Evolutionary conservation across 140 eudicot genomes (phyloP), one percentile per base, ranked within the genome.

Genomic region (Cichorium intybus): DNA sequence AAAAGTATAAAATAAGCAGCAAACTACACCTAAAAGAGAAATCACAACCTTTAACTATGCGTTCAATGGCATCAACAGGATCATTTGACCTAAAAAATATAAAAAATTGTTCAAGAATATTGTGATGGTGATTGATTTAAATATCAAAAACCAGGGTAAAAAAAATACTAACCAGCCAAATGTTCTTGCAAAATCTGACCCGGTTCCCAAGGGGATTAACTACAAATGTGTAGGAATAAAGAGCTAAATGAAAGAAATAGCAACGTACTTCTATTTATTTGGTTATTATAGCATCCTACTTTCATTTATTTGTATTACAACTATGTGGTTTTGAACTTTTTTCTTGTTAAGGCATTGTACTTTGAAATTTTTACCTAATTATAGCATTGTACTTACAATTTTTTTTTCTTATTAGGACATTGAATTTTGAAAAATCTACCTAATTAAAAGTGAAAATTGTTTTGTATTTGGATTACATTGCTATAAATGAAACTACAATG

Each of bases 171-270:
- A 92, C 99, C 96, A 92, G 75, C 92, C 90, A 75, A 85, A 77
- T 10, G 96, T 92, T 65, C 99, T 81, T 70, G 96, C 99, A 76
- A 92, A 92, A 78, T 88, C 99, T 20, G 99, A 92, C 45, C 96
- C 99, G 22, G 96, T 92, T 56, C 99, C 99, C 72, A 92, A 70
- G 43, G 99, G 99, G 31, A 92, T 92, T 39, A 92, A 79, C 99
- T 92, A 84, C 53, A 63, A 76, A 73, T 27, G 52, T 49, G 60
- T 16, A 69, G 60, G 7, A 64, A 52, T 27, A 27, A 27, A 27
- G 31, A 6, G 31, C 31, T 27, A 27, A 27, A 27, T 27, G 17
- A n/a, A 39, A 39, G 46, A 39, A 10, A 39, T 39, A 39, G 46
- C 46, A 39, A 39, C 16, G 16, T 12, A 39, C 46, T 39, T 39